Evolutionary conservation across 2,329 filamentous ascomycete genomes (phyloP).

Genomic region (Grosmannia clavigera): DNA sequence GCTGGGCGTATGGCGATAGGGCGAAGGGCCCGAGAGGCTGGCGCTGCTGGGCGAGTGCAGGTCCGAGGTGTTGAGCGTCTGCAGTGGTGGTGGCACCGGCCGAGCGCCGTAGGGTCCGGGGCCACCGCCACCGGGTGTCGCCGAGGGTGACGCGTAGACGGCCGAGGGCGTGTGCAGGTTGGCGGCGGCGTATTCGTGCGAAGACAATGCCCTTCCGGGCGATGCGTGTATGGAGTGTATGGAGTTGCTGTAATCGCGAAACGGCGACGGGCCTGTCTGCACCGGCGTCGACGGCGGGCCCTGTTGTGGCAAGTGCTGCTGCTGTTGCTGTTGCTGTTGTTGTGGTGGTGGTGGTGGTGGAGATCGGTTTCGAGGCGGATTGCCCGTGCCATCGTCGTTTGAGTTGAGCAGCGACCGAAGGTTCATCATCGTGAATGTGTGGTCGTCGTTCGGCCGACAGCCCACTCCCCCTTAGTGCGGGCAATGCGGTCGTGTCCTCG

Average conservation of each 20-base stretch:
- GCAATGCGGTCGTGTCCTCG: too few relatives aligned
- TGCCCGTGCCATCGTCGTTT: constrained; percentile 27
- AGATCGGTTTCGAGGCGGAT: constrained; percentile 20
- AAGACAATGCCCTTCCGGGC: constrained; percentile 29
- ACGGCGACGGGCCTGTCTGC: constrained; percentile 31
- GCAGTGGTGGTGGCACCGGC: constrained; percentile 32
- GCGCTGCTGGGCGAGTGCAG: constrained; percentile 36
- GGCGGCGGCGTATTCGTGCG: constrained; percentile 28
- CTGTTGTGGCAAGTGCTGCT: neutral
- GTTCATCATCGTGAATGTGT: constrained; percentile 30
- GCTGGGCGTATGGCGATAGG: constrained; percentile 37
- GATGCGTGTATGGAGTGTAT: constrained; percentile 36
- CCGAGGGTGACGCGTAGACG: constrained; percentile 24
- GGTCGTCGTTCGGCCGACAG: constrained; percentile 2
- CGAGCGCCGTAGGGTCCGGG: constrained; percentile 29
- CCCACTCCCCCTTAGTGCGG: neutral
- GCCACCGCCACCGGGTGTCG: constrained; percentile 11
- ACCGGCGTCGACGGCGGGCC: constrained; percentile 21
- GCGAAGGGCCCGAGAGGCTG: constrained; percentile 30
- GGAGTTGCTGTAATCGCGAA: constrained; percentile 37
- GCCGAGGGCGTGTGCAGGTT: constrained; percentile 19
- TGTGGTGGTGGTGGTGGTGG: constrained; percentile 13
- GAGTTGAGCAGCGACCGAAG: constrained; percentile 42
- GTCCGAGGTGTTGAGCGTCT: constrained; percentile 29
- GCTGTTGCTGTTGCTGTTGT: constrained; percentile 1